phyloP scores from a whole-genome alignment of 768 basidiomycete genomes.

The Leccinum sublutescens region DNA sequence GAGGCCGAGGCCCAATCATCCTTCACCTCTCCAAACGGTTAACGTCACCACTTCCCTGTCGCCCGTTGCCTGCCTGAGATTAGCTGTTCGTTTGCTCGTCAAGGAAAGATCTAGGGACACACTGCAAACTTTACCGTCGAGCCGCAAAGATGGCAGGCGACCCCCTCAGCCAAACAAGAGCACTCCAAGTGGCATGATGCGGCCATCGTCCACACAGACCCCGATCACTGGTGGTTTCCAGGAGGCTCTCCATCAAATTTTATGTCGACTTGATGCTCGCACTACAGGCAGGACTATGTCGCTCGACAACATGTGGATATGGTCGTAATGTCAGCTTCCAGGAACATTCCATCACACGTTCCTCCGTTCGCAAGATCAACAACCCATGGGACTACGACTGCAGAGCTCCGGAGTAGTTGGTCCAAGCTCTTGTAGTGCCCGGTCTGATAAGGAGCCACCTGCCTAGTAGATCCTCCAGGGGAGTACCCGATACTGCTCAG shows the following conservation, averaged over 20 bases:
- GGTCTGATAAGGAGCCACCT: neutral
- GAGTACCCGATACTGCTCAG: neutral
- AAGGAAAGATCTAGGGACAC: constrained; percentile 5
- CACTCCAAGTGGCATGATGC: neutral
- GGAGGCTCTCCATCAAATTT: neutral
- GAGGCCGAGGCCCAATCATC: neutral
- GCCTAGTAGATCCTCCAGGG: neutral
- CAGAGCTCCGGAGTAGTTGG: neutral
- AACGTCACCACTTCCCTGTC: constrained; percentile 17
- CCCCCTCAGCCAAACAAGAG: neutral
- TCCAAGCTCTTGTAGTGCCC: neutral
- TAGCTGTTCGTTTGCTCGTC: constrained; percentile 6
- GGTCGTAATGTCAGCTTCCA: neutral
- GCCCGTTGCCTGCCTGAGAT: constrained; percentile 8
- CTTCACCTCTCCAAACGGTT: neutral
- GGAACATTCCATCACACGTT: neutral
- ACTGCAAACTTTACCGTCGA: neutral
- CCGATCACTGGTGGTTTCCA: constrained; percentile 13
- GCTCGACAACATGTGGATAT: neutral
- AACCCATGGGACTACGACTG: neutral
- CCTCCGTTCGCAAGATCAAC: neutral
- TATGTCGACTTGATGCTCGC: neutral
- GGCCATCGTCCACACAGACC: neutral
- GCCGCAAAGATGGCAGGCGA: neutral
- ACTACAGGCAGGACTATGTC: neutral